These are phyloP conservation scores for Daldinia loculata DNA, from an alignment of 495 filamentous ascomycete species.

Conservation along the genomic window DNA sequence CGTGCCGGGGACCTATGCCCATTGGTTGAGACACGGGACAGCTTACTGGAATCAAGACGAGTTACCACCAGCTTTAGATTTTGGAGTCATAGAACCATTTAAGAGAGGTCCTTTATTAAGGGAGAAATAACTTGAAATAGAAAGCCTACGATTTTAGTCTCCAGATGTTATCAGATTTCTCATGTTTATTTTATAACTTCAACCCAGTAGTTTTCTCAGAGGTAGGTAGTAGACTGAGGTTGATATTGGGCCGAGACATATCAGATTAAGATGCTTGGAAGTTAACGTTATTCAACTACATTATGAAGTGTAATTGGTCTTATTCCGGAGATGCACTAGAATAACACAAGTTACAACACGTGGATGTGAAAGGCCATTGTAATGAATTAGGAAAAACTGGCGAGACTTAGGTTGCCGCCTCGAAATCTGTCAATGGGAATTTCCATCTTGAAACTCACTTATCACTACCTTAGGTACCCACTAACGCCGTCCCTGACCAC, in stretches of 20 bases:
- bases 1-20: conserved; percentile 55
- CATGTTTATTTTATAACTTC: neutral
- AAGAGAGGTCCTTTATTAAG: conserved; percentile 52
- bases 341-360: too few relatives aligned
- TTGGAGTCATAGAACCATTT: conserved; percentile 49
- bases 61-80: conserved; percentile 46
- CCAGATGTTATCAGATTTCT: neutral
- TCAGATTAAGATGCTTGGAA: too few relatives aligned
- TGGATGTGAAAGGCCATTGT: neutral
- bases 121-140: conserved; percentile 31
- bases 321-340: too few relatives aligned
- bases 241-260: too few relatives aligned
- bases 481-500: neutral
- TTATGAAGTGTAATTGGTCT: too few relatives aligned
- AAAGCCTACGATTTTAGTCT: neutral
- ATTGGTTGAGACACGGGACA: conserved; percentile 57
- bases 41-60: conserved; percentile 52
- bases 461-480: neutral
- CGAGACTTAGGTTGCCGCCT: neutral
- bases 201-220: too few relatives aligned
- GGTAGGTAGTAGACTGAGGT: too few relatives aligned
- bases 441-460: neutral
- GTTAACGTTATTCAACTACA: too few relatives aligned
- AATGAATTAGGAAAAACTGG: neutral
- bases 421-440: neutral